Evolutionary conservation across 192 early-diverging fungal species (phyloP).

Genomic region (Podochytrium sp.): DNA sequence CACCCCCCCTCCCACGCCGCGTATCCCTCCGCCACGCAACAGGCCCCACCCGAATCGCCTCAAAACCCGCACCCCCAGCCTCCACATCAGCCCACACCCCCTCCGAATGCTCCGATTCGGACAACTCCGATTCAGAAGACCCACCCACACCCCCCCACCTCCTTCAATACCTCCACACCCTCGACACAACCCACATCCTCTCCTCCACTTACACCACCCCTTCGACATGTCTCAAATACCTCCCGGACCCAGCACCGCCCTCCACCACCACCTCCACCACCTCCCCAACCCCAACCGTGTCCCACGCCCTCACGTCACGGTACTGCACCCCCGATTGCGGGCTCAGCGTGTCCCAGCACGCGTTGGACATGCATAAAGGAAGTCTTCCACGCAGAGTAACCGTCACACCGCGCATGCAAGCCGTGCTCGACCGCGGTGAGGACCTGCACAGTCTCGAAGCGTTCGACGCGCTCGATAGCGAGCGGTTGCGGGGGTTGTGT

Average conservation of each 20-base stretch:
- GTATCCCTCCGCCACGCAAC: no score
- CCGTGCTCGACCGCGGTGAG: not conserved
- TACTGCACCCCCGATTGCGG: slow-evolving; percentile 20
- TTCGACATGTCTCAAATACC: slow-evolving; percentile 25
- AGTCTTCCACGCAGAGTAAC: not conserved
- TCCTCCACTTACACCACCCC: not conserved
- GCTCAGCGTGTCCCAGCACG: not conserved
- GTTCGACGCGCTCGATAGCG: slow-evolving; percentile 4
- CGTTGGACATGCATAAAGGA: not conserved
- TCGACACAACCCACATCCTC: not conserved
- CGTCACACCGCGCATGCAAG: not conserved
- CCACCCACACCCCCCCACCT: not conserved
- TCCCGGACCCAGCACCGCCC: slow-evolving; percentile 15
- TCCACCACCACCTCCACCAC: not conserved
- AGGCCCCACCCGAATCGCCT: not conserved
- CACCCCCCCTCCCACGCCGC: not conserved
- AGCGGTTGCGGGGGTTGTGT: not conserved
- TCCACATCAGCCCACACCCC: not conserved
- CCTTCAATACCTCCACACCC: not conserved
- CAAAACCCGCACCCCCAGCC: not conserved
- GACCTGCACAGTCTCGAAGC: slow-evolving; percentile 15
- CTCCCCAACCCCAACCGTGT: not conserved
- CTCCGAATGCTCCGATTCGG: not conserved
- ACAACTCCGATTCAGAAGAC: not conserved
- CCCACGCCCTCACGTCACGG: not conserved